These are phyloP conservation scores for Cercospora janseana DNA, from an alignment of 2,329 filamentous ascomycete species.

Conservation along the genomic window DNA sequence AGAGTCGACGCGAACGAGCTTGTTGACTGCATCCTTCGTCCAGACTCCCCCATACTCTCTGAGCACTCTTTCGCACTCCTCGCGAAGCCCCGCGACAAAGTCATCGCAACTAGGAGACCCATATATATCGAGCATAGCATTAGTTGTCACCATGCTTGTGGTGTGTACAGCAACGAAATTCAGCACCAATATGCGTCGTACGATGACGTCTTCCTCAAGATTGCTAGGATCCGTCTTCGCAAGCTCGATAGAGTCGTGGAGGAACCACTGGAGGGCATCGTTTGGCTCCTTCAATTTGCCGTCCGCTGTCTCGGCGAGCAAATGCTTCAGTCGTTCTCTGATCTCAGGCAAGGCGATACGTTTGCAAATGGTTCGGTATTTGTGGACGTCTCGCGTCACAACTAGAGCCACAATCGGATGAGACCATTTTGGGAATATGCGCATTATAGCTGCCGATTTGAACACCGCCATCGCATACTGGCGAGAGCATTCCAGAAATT, in stretches of 20 bases:
- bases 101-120: conserved; percentile 20
- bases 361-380: conserved; percentile 19
- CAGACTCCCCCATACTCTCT: conserved; percentile 21
- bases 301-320: conserved; percentile 10
- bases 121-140: conserved; percentile 29
- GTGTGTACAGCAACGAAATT: conserved; percentile 34
- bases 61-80: conserved; percentile 28
- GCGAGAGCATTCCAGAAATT: conserved; percentile 25
- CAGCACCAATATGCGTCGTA: conserved; percentile 25
- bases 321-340: conserved; percentile 15
- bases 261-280: conserved; percentile 29
- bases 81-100: conserved; percentile 27
- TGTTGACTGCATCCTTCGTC: conserved; percentile 29
- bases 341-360: conserved; percentile 21
- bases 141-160: conserved; percentile 27
- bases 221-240: conserved; percentile 19
- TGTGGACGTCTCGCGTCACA: conserved; percentile 13
- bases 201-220: conserved; percentile 21
- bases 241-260: conserved; percentile 21
- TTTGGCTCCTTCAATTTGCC: conserved; percentile 15
- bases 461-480: conserved; percentile 25
- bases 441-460: conserved; percentile 22
- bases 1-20: conserved; percentile 29
- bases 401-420: conserved; percentile 23
- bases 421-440: conserved; percentile 19